Evolutionary conservation across 2,329 filamentous ascomycete species (phyloP).

Genomic region (Arthrobotrys entomopaga): DNA sequence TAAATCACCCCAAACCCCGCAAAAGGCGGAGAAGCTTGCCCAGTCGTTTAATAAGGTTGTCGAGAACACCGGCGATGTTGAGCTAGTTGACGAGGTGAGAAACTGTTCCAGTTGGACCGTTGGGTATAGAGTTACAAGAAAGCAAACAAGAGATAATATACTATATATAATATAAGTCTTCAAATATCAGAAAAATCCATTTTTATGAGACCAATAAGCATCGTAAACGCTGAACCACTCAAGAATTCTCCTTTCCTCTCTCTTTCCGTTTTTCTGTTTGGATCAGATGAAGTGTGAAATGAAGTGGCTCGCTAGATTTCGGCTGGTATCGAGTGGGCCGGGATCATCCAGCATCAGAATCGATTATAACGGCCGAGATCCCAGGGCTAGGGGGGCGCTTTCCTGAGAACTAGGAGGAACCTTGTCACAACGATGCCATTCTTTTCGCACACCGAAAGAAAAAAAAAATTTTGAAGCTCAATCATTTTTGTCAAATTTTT

Average conservation of each 20-base stretch:
- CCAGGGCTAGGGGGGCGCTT: constrained; percentile 21
- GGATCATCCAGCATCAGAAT: constrained; percentile 44
- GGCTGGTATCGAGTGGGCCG: constrained; percentile 26
- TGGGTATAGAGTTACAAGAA: neutral
- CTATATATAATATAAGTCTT: no score
- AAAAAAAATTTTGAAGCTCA: no score
- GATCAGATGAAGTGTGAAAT: neutral
- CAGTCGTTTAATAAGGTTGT: constrained; percentile 54
- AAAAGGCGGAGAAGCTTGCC: constrained; percentile 56
- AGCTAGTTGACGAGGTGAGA: constrained; percentile 24
- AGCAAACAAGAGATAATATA: no score
- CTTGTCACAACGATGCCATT: constrained; percentile 32
- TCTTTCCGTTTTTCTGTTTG: no score
- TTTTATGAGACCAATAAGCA: no score
- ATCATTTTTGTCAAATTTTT: no score
- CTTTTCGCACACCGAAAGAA: constrained; percentile 33
- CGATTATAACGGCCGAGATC: constrained; percentile 47
- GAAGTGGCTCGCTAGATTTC: constrained; percentile 25
- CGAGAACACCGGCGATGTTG: constrained; percentile 39
- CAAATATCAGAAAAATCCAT: no score
- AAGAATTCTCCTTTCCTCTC: no score
- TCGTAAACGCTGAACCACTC: no score
- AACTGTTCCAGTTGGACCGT: constrained; percentile 10
- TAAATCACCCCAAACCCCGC: constrained; percentile 51
- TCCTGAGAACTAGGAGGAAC: constrained; percentile 17